Conservation (phyloP, 1,284 basidiomycete species). For the Xanthoconium separans region DNA sequence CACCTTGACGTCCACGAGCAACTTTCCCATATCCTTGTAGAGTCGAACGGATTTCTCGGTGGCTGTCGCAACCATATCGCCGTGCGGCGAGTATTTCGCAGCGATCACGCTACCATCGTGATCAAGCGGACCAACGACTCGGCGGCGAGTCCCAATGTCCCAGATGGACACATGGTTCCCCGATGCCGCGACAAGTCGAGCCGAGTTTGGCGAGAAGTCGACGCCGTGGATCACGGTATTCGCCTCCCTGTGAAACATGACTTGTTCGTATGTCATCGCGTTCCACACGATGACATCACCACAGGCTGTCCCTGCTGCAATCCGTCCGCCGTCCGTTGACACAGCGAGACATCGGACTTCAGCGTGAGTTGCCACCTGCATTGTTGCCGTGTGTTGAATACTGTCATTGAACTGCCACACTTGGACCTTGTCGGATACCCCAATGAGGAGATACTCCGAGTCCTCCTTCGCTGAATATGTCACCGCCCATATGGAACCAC, state of each 20-base stretch:
- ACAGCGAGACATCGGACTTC: neutral
- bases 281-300: neutral
- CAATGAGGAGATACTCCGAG: neutral
- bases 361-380: no score
- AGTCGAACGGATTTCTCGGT: neutral
- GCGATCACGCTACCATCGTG: neutral
- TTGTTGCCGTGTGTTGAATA: no score
- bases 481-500: neutral
- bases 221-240: neutral
- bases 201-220: neutral
- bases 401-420: neutral
- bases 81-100: neutral
- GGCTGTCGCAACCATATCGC: neutral
- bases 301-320: neutral
- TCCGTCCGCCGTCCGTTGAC: neutral
- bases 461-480: neutral
- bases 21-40: neutral
- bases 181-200: neutral
- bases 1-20: neutral
- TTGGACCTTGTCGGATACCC: no score
- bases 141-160: neutral
- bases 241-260: neutral
- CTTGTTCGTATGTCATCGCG: neutral
- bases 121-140: neutral
- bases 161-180: neutral